Evolutionary conservation across 306 rosid genomes (phyloP).

Genomic region (Ormosia emarginata): DNA sequence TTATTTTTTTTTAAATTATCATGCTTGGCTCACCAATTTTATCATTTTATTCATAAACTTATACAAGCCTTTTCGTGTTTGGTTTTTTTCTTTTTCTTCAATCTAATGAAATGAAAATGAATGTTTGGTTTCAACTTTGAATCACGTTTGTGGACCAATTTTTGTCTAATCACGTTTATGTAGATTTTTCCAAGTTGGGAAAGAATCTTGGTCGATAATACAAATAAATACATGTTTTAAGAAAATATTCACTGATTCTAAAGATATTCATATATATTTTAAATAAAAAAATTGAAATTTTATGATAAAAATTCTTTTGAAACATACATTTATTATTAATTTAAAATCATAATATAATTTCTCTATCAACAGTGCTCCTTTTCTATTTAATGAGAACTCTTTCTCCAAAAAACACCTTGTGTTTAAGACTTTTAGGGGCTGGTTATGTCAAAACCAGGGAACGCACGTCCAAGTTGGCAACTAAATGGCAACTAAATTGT

Average conservation of each 20-base stretch:
- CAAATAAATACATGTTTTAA: too few species aligned
- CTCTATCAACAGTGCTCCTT: too few species aligned
- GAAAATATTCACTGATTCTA: background rate
- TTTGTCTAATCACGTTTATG: background rate
- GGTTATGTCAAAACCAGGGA: conserved; percentile 7
- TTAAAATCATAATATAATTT: too few species aligned
- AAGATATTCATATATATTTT: background rate
- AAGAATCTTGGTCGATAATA: background rate
- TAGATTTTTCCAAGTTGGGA: background rate
- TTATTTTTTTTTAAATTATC: too few species aligned
- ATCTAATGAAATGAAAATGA: background rate
- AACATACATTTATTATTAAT: too few species aligned
- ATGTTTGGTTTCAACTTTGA: background rate
- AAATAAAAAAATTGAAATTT: too few species aligned
- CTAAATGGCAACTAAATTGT: background rate
- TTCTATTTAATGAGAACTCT: too few species aligned
- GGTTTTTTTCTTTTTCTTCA: background rate
- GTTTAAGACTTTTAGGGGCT: background rate
- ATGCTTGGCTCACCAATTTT: background rate
- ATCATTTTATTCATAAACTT: background rate
- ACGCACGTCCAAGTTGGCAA: background rate
- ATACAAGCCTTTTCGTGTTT: background rate
- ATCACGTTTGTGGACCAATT: background rate
- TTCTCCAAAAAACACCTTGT: too few species aligned
- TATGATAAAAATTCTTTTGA: too few species aligned